These are phyloP conservation scores for Porogramme epimiltina DNA, from an alignment of 1,284 basidiomycete species.

Conservation along the genomic window DNA sequence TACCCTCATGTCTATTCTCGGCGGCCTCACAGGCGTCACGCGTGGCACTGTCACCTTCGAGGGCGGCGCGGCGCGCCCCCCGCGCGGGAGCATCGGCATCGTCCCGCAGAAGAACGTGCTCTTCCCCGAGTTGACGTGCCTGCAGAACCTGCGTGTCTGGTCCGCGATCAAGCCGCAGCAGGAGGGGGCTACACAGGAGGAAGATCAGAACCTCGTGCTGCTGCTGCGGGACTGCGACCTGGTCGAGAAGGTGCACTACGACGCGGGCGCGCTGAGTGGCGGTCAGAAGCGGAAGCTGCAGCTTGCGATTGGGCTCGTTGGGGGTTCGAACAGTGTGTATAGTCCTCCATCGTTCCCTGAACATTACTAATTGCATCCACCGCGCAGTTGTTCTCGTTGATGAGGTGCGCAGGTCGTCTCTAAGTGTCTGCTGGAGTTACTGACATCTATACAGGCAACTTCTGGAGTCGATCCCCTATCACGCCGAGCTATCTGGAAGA, in stretches of 20 bases:
- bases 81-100: slow-evolving; percentile 69
- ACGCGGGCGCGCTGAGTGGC: slow-evolving; percentile 68
- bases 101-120: slow-evolving; percentile 85
- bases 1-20: slow-evolving; percentile 69
- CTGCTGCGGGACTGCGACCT: slow-evolving; percentile 74
- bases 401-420: slow-evolving; percentile 38
- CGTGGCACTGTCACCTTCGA: slow-evolving; percentile 66
- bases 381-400: slow-evolving; percentile 69
- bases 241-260: slow-evolving; percentile 63
- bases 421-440: not conserved
- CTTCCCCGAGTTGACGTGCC: slow-evolving; percentile 75
- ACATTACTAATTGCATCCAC: not conserved
- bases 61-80: slow-evolving; percentile 50
- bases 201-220: slow-evolving; percentile 59
- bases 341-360: not conserved
- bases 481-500: slow-evolving; percentile 76
- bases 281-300: slow-evolving; percentile 85
- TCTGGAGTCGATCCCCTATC: slow-evolving; percentile 83
- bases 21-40: slow-evolving; percentile 58
- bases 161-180: slow-evolving; percentile 61
- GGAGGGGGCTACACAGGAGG: slow-evolving; percentile 29
- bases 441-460: slow-evolving; percentile 49
- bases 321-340: slow-evolving; percentile 62
- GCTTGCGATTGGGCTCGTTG: slow-evolving; percentile 75
- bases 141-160: slow-evolving; percentile 77